Percentiles rank a stretch among this genome's conserved stretches.
Evolutionary conservation across 1,284 basidiomycete species (phyloP).

Genomic region (Cutaneotrichosporon spelunceum): DNA sequence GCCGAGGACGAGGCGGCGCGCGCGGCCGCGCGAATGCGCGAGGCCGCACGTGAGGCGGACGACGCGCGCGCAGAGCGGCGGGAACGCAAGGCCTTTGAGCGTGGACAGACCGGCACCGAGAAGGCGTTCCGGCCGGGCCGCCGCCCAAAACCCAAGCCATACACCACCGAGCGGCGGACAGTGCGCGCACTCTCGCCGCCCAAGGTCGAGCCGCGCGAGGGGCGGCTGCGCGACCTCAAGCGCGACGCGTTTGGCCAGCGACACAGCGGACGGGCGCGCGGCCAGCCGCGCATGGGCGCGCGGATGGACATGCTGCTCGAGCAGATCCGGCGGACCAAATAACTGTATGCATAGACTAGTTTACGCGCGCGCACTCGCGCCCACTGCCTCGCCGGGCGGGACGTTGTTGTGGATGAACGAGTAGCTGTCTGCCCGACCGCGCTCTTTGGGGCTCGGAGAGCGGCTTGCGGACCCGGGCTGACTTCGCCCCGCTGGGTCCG

Average conservation of each 20-base stretch:
- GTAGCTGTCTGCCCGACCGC: slow-evolving; percentile 22
- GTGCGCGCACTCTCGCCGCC: slow-evolving; percentile 17
- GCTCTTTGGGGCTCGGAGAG: not conserved
- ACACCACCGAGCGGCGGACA: slow-evolving; percentile 11
- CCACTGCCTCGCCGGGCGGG: slow-evolving; percentile 16
- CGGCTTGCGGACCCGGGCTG: slow-evolving; percentile 9
- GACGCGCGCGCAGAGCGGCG: not conserved
- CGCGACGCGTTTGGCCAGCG: slow-evolving; percentile 43
- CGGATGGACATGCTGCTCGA: slow-evolving; percentile 52
- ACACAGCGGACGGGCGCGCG: slow-evolving; percentile 26
- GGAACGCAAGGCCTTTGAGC: not conserved
- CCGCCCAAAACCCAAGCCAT: slow-evolving; percentile 4
- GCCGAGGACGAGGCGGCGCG: slow-evolving; percentile 12
- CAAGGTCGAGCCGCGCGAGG: slow-evolving; percentile 5
- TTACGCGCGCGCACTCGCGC: slow-evolving; percentile 7
- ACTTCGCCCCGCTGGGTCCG: slow-evolving; percentile 1
- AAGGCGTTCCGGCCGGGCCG: not conserved
- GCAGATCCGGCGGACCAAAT: slow-evolving; percentile 47
- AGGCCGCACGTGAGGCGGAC: not conserved
- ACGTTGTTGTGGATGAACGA: slow-evolving; percentile 14
- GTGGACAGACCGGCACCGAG: not conserved
- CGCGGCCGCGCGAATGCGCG: slow-evolving; percentile 4
- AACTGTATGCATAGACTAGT: slow-evolving; percentile 1
- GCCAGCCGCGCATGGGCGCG: slow-evolving; percentile 53
- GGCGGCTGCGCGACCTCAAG: slow-evolving; percentile 32